Percentiles rank a stretch among this genome's conserved stretches.
Conservation (phyloP, 345 rosid species). For the Salix exigua region DNA sequence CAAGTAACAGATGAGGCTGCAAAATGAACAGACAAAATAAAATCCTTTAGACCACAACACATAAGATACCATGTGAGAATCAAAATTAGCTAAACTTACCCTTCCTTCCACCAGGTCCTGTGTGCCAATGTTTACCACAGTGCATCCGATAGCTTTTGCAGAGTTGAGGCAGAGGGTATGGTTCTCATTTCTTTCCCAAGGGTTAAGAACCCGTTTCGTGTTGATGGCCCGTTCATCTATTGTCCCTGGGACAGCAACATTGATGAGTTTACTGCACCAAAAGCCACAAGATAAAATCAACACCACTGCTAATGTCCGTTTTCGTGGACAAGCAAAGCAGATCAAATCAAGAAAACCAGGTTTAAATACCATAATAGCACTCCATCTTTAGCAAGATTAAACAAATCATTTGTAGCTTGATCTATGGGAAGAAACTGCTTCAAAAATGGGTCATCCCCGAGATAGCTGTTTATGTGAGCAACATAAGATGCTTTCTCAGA, state of each 20-base stretch:
- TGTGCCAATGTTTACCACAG: too few species aligned
- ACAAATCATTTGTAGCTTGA: conserved; percentile 64
- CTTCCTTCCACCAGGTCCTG: conserved; percentile 90
- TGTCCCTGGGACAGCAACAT: conserved; percentile 86
- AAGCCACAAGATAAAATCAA: conserved; percentile 16
- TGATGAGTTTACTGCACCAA: conserved; percentile 72
- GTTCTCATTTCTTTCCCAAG: conserved; percentile 95
- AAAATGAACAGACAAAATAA: conserved; percentile 1
- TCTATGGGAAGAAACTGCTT: conserved; percentile 90
- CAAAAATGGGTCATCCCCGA: too few species aligned
- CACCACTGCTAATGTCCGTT: conserved; percentile 10
- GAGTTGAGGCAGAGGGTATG: too few species aligned
- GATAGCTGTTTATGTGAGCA: conserved; percentile 82
- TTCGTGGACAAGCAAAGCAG: not conserved
- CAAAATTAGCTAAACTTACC: conserved; percentile 39
- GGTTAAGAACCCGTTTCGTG: conserved; percentile 71
- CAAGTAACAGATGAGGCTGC: too few species aligned
- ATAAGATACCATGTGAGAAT: conserved; percentile 8
- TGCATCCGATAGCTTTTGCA: too few species aligned
- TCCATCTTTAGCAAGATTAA: conserved; percentile 81
- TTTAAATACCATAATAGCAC: conserved; percentile 71
- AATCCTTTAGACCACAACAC: not conserved
- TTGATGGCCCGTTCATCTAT: conserved; percentile 93
- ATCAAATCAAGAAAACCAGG: conserved; percentile 10
- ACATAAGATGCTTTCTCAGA: conserved; percentile 81